Evolutionary conservation across 441 rosid species (phyloP).

Genomic region (Hypseocharis bilobata): DNA sequence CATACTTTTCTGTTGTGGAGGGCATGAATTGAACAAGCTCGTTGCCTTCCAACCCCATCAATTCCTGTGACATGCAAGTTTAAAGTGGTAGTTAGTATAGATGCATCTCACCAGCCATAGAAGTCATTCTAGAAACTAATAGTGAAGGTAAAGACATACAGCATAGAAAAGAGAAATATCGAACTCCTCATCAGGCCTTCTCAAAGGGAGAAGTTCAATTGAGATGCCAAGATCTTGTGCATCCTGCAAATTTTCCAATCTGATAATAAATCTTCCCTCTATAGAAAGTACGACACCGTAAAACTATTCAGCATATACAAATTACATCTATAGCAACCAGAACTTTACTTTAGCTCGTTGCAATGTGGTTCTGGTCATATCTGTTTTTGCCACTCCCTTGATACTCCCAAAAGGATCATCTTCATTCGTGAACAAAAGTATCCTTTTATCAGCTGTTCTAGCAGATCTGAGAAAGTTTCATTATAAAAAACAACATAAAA

Average conservation of each 20-base stretch:
- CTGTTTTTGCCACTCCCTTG: conserved; percentile 59
- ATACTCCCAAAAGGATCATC: conserved; percentile 83
- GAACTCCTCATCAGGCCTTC: conserved; percentile 51
- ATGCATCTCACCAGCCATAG: conserved; percentile 6
- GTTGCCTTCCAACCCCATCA: conserved; percentile 61
- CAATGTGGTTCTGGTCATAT: conserved; percentile 84
- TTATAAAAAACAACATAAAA: conserved; percentile 13
- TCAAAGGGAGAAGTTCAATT: conserved; percentile 81
- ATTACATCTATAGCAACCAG: conserved; percentile 6
- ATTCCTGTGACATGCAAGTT: conserved; percentile 38
- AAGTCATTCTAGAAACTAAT: conserved; percentile 20
- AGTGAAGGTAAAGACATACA: conserved; percentile 34
- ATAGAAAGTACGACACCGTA: conserved; percentile 2
- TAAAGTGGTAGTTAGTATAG: conserved; percentile 7
- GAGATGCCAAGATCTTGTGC: conserved; percentile 89
- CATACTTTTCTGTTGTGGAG: conserved; percentile 58
- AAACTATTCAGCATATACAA: conserved; percentile 11
- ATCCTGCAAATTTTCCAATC: conserved; percentile 42
- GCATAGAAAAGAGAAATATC: conserved; percentile 54
- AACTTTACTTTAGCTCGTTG: conserved; percentile 96
- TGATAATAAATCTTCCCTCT: background rate
- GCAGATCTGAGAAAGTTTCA: conserved; percentile 51
- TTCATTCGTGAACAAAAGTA: conserved; percentile 78
- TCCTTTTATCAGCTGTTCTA: conserved; percentile 72
- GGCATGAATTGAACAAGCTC: conserved; percentile 55